phyloP scores from a whole-genome alignment of 2,329 filamentous ascomycete genomes.

The Apiospora saccharicola region DNA sequence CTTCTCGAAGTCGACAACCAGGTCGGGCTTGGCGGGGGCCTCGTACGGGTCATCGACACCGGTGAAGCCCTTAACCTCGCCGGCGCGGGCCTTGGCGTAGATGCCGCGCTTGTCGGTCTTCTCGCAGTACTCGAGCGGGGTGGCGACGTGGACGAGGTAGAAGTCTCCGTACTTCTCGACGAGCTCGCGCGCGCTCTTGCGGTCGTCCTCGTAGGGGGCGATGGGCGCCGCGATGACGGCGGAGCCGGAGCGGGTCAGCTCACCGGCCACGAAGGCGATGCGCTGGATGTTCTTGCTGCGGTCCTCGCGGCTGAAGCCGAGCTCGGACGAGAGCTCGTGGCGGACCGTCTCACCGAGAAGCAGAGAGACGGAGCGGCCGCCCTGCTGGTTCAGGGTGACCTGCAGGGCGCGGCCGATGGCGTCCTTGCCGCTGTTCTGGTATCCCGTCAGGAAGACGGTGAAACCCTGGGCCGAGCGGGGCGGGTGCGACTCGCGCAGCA shows the following conservation, averaged over 20 bases:
- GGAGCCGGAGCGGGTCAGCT: conserved; percentile 90
- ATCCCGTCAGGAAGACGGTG: conserved; percentile 97
- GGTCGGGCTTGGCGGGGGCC: conserved; percentile 78
- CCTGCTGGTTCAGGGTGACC: conserved; percentile 97
- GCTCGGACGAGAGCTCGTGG: conserved; percentile 89
- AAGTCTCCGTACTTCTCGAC: conserved; percentile 90
- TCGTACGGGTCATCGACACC: conserved; percentile 98
- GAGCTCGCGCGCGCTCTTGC: conserved; percentile 80
- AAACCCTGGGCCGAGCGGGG: conserved; percentile 92
- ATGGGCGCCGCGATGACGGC: conserved; percentile 97
- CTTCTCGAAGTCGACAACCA: conserved; percentile 85
- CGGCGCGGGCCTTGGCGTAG: conserved; percentile 82
- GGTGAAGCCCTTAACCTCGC: conserved; percentile 98
- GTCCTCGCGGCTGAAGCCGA: conserved; percentile 93
- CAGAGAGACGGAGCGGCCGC: conserved; percentile 91
- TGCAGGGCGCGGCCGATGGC: conserved; percentile 94
- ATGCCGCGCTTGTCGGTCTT: conserved; percentile 93
- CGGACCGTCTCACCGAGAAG: conserved; percentile 96
- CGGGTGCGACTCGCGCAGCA: conserved; percentile 95
- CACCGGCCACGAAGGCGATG: conserved; percentile 94
- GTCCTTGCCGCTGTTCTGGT: conserved; percentile 97
- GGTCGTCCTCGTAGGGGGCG: conserved; percentile 84
- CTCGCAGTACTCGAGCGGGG: conserved; percentile 90
- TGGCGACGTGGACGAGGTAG: conserved; percentile 95
- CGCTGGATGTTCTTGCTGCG: conserved; percentile 94